Base-by-base conservation (phyloP, 352 stramenopile species). In the Pythium folliculosum region DNA sequence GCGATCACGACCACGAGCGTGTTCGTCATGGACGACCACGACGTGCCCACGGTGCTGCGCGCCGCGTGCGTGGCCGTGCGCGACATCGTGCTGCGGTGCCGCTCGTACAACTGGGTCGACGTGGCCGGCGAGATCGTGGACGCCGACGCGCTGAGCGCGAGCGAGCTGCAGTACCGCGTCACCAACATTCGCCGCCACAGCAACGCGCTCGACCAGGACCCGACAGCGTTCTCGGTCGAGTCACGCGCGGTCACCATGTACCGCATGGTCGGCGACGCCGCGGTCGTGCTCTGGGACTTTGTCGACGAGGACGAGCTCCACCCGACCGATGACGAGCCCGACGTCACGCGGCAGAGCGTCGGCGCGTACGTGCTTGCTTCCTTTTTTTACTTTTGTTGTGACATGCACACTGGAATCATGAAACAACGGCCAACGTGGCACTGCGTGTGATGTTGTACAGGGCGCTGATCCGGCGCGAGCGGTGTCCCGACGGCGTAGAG, bases 1-100 rank as follows among this genome's bases (percentile, higher is more conserved):
- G 69, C 67, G 7, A 67, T 78, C 62, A 84, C 72, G 17, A 73
- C 74, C 48, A 73, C 49, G 5, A 70, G 73, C 22, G 72, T 80
- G 57, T 84, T 78, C 50, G 64, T 71, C 5, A 63, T 84, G 45
- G 76, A 78, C 27, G 73, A 67, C 7, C 32, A 37, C 9, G 63
- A 80, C 54, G 53, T 77, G 4, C 48, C 65, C 6, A 74, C 38
- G 21, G 53, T 69, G 35, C 40, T 81, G 49, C 49, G 55, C 3
- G 71, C 68, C 21, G 67, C 75, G 10, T 75, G 61, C n/a, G 70
- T 65, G 14, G 61, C 69, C 5, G 71, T 81, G 37, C 19, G 74
- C 3, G 67, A 47, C 19, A 75, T 74, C 30, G 71, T 67, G 19
- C 48, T 68, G 0, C 65, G 72, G 38, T 84, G 73, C 63, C 69